A percentile compares a stretch with the other conserved stretches of the same genome.
phyloP scores from a whole-genome alignment of 768 basidiomycete species.

The Lactarius indigo region DNA sequence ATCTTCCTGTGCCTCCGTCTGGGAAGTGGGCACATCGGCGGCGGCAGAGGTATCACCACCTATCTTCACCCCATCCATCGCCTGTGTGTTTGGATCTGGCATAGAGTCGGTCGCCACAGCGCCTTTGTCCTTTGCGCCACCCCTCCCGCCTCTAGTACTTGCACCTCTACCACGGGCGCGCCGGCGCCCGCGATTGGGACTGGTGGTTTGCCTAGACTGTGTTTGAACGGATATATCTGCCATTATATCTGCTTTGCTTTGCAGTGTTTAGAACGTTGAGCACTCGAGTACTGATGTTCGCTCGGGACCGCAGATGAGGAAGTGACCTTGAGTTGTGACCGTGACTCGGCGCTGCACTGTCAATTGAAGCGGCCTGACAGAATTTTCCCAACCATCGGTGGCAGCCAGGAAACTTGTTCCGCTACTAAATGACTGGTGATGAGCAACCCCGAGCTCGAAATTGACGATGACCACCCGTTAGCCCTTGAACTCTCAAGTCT shows the following conservation, averaged over 20 bases:
- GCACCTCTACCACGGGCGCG: slow-evolving; percentile 12
- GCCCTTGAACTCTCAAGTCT: slow-evolving; percentile 37
- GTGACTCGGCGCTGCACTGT: background rate
- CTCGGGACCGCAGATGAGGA: background rate
- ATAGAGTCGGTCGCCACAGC: background rate
- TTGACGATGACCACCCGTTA: slow-evolving; percentile 38
- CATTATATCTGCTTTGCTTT: slow-evolving; percentile 9
- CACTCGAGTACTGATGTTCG: background rate
- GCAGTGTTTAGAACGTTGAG: background rate
- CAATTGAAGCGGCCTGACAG: background rate
- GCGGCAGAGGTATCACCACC: background rate
- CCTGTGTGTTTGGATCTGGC: background rate
- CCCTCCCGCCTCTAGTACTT: slow-evolving; percentile 2
- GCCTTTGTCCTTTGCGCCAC: background rate
- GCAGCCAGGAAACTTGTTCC: background rate
- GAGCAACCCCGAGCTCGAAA: slow-evolving; percentile 20
- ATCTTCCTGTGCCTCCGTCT: slow-evolving; percentile 5
- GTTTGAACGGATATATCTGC: slow-evolving; percentile 10
- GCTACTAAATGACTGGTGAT: slow-evolving; percentile 11
- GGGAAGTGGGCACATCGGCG: background rate
- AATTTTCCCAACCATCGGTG: background rate
- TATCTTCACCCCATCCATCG: background rate
- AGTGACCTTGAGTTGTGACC: slow-evolving; percentile 1
- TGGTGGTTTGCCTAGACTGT: background rate
- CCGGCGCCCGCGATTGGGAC: slow-evolving; percentile 10